Evolutionary conservation across 352 stramenopile genomes (phyloP), one percentile per base, ranked within the genome.

Genomic region (Phytophthora podocarpi): DNA sequence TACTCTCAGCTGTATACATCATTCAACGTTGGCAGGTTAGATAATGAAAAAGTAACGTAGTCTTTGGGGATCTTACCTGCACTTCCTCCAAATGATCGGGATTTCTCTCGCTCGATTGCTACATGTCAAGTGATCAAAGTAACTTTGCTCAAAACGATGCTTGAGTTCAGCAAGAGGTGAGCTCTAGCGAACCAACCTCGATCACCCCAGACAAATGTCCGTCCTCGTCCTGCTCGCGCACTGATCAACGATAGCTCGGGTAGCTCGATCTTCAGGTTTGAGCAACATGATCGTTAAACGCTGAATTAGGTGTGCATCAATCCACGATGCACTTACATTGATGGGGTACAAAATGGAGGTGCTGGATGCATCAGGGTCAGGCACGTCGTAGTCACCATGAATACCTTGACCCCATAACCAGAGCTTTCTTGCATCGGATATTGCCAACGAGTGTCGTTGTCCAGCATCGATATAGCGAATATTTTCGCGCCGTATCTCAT

Each of bases 121-220:
- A n/a, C 13, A 40, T 16, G 2, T 5, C 24, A 47, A 43, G n/a
- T 30, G 23, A 16, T 26, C 12, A 32, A n/a, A 20, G 12, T 30
- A 37, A 21, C 24, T 23, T 31, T 23, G 20, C n/a, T n/a, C n/a
- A 40, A 9, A 11, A 5, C 6, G 13, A 35, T n/a, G 15, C 4
- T 28, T 20, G 2, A 31, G 8, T 39, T n/a, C n/a, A n/a, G n/a
- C n/a, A n/a, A n/a, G 13, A 52, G 6, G 4, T 27, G 35, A 32
- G 13, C 1, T 31, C 3, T 37, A 20, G 13, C 31, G 10, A 15
- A 55, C 53, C 0, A 48, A 91, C 81, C 80, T 82, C 80, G 68
- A 63, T 93, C 84, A 2, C 84, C 84, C 82, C 85, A 92, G 2
- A 88, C 80, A 67, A 91, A 94, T 0, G 83, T 93, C 31, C 81